Conservation (phyloP, 768 basidiomycete genomes). For the Suillus clintonianus region DNA sequence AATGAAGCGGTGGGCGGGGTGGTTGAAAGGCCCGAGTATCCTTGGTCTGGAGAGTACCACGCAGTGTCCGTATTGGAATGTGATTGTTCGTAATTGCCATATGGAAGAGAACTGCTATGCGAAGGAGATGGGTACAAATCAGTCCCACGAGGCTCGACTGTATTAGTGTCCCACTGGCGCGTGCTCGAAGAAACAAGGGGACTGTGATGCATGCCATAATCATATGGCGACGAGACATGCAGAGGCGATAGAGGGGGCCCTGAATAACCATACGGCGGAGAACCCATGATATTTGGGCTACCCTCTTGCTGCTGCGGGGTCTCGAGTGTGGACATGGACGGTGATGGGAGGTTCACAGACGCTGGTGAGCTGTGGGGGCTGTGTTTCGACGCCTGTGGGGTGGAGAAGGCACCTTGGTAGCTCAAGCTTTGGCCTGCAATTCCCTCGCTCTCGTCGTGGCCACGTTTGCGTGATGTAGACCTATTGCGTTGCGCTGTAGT, state of each 20-base stretch:
- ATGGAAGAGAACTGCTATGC: constrained; percentile 38
- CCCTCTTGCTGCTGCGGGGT: constrained; percentile 48
- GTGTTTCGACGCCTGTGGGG: constrained; percentile 48
- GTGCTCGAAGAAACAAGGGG: constrained; percentile 24
- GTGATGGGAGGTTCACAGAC: constrained; percentile 72
- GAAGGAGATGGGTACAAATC: constrained; percentile 47
- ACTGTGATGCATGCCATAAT: constrained; percentile 45
- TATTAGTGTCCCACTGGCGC: constrained; percentile 48
- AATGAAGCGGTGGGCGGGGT: constrained; percentile 67
- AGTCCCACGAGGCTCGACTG: constrained; percentile 39
- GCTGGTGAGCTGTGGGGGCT: constrained; percentile 79
- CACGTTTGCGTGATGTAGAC: constrained; percentile 75
- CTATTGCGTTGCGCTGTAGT: constrained; percentile 63
- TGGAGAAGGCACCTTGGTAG: constrained; percentile 59
- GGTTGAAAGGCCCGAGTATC: constrained; percentile 49
- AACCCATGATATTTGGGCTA: constrained; percentile 53
- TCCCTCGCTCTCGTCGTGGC: constrained; percentile 63
- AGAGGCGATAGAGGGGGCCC: constrained; percentile 52
- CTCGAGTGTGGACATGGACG: constrained; percentile 55
- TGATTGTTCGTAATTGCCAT: constrained; percentile 47
- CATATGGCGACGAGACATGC: constrained; percentile 56
- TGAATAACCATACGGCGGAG: constrained; percentile 44
- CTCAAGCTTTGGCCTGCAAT: constrained; percentile 43
- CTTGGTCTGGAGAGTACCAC: constrained; percentile 41
- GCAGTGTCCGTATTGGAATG: constrained; percentile 41